phyloP scores from a whole-genome alignment of 495 filamentous ascomycete genomes.

The Talaromyces adpressus region DNA sequence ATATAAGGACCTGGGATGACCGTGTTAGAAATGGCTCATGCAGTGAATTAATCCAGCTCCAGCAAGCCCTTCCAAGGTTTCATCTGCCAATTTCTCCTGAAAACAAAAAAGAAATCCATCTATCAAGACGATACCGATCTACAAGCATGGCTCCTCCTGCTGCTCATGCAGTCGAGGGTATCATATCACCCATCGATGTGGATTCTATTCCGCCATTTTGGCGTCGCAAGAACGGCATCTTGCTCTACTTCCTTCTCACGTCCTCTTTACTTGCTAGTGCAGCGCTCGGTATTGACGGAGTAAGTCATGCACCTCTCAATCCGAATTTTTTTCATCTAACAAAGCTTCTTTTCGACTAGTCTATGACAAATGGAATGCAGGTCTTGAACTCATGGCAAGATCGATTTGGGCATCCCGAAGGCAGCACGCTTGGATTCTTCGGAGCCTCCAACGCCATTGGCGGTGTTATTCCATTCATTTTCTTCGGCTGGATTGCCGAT shows the following conservation, averaged over 20 bases:
- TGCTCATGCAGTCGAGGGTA: constrained; percentile 16
- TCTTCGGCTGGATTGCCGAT: constrained; percentile 53
- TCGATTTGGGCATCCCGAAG: constrained; percentile 37
- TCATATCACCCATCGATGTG: constrained; percentile 21
- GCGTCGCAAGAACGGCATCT: constrained; percentile 23
- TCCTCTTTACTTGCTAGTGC: constrained; percentile 23
- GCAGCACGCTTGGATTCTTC: constrained; percentile 50
- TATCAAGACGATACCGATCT: not conserved
- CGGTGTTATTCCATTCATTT: constrained; percentile 51
- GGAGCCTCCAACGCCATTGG: constrained; percentile 61
- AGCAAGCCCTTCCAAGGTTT: not conserved
- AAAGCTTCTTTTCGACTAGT: constrained; percentile 8
- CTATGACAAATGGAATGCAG: constrained; percentile 29
- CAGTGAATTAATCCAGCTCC: not conserved
- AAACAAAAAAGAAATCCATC: not conserved
- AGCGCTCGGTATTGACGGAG: constrained; percentile 22
- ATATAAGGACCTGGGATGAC: not conserved
- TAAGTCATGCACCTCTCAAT: constrained; percentile 11
- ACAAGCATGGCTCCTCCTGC: constrained; percentile 17
- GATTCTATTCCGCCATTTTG: constrained; percentile 20
- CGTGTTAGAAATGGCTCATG: not conserved
- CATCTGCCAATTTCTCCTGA: not conserved
- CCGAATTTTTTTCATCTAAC: not conserved
- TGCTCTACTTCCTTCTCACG: constrained; percentile 24
- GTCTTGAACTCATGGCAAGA: constrained; percentile 22